These are phyloP conservation scores for Venturia aucupariae DNA, from an alignment of 2,329 filamentous ascomycete genomes.

Conservation along the genomic window DNA sequence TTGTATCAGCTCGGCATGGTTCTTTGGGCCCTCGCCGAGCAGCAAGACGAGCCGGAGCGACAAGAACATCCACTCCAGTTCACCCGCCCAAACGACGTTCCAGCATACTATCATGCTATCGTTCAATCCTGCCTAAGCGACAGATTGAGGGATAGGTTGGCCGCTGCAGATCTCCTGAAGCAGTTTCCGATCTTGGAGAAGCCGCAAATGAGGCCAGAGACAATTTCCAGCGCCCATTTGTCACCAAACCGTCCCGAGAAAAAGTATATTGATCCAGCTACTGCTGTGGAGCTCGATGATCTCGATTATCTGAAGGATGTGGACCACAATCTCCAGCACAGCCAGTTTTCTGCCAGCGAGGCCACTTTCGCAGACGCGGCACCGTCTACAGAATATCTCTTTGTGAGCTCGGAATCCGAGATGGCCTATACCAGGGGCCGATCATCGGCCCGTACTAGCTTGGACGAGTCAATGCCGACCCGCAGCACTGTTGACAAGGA, in stretches of 20 bases:
- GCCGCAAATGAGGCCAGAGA: conserved; percentile 12
- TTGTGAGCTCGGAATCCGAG: conserved; percentile 36
- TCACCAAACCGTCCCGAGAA: conserved; percentile 36
- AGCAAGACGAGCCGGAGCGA: conserved; percentile 82
- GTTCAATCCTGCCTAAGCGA: conserved; percentile 69
- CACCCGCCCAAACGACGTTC: conserved; percentile 44
- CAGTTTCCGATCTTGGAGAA: conserved; percentile 50
- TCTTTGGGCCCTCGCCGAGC: conserved; percentile 79
- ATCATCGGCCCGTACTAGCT: conserved; percentile 26
- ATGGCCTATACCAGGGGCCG: conserved; percentile 27
- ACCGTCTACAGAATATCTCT: conserved; percentile 34
- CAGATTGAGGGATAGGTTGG: conserved; percentile 60
- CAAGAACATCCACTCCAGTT: conserved; percentile 61
- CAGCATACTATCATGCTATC: conserved; percentile 68
- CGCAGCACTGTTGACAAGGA: conserved; percentile 26
- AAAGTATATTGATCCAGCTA: conserved; percentile 39
- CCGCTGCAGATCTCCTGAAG: conserved; percentile 62
- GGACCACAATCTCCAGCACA: background rate
- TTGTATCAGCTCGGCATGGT: conserved; percentile 96
- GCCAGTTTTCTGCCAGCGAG: conserved; percentile 14
- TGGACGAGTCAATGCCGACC: conserved; percentile 20
- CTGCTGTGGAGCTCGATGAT: conserved; percentile 36
- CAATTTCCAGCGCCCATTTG: conserved; percentile 25
- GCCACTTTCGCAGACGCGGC: conserved; percentile 25
- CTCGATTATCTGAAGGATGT: conserved; percentile 20